Conservation (phyloP, 2,329 filamentous ascomycete species). For the Alternaria triticina region DNA sequence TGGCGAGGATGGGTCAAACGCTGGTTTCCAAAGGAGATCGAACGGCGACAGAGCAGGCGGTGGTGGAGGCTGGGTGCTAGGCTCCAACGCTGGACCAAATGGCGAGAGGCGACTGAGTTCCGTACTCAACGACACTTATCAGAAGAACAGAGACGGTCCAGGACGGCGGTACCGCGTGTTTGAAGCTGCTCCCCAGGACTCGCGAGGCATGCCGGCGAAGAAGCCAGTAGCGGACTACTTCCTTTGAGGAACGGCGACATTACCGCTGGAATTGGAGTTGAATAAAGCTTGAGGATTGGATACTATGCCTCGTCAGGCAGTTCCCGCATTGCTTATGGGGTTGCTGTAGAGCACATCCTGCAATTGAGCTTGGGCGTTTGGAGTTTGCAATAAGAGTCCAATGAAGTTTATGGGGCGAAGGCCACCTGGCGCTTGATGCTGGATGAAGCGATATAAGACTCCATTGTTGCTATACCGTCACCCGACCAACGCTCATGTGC, state of each 20-base stretch:
- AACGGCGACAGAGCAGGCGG: slow-evolving; percentile 70
- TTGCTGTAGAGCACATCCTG: neutral
- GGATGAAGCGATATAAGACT: neutral
- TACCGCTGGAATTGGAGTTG: neutral
- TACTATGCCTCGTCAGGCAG: neutral
- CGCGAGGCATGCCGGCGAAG: slow-evolving; percentile 96
- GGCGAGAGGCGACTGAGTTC: slow-evolving; percentile 38
- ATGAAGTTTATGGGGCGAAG: neutral
- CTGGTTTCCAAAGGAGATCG: slow-evolving; percentile 57
- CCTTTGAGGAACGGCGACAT: slow-evolving; percentile 56
- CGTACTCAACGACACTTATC: slow-evolving; percentile 54
- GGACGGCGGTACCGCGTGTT: slow-evolving; percentile 93
- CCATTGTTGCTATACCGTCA: neutral
- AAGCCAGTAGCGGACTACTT: slow-evolving; percentile 99
- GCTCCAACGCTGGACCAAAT: slow-evolving; percentile 44
- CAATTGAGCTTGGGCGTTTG: slow-evolving; percentile 3
- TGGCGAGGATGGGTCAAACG: slow-evolving; percentile 74
- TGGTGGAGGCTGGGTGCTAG: slow-evolving; percentile 45
- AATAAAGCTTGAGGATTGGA: neutral
- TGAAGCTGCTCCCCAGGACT: slow-evolving; percentile 94
- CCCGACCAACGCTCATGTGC: neutral
- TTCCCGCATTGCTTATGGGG: neutral
- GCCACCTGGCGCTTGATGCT: neutral
- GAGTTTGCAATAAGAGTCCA: neutral
- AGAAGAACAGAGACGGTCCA: slow-evolving; percentile 65